phyloP scores from a whole-genome alignment of 441 rosid species.

The Populus hybrid region DNA sequence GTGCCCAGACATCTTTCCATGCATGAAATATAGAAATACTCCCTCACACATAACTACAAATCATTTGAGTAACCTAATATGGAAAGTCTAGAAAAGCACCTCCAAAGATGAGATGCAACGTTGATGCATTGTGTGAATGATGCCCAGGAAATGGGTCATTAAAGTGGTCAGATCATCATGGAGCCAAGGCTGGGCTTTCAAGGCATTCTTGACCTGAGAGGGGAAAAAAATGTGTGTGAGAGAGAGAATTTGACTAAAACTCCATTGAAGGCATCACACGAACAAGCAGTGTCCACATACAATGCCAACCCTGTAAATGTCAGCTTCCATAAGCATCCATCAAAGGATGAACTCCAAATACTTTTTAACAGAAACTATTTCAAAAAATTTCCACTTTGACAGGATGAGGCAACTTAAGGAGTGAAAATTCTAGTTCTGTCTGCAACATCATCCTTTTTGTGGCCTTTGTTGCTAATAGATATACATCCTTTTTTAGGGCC shows the following conservation, averaged over 20 bases:
- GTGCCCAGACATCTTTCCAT: not conserved
- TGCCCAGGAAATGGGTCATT: conserved; percentile 64
- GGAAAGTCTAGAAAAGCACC: conserved; percentile 39
- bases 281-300: not conserved
- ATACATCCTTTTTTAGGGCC: too few relatives aligned
- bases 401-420: not conserved
- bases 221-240: conserved; percentile 1
- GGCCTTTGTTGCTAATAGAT: too few relatives aligned
- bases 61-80: too few relatives aligned
- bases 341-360: not conserved
- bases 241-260: conserved; percentile 5
- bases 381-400: not conserved
- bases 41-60: not conserved
- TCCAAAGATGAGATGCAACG: conserved; percentile 83
- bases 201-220: conserved; percentile 74
- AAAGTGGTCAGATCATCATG: conserved; percentile 50
- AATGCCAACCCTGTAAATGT: conserved; percentile 4
- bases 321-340: not conserved
- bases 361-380: not conserved
- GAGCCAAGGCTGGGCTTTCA: conserved; percentile 61
- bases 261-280: not conserved
- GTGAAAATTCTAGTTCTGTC: not conserved
- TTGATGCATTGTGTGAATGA: conserved; percentile 79
- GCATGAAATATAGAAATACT: not conserved
- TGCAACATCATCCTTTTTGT: not conserved